phyloP scores from a whole-genome alignment of 805 yeast species.

The Suhomyces faveliae region DNA sequence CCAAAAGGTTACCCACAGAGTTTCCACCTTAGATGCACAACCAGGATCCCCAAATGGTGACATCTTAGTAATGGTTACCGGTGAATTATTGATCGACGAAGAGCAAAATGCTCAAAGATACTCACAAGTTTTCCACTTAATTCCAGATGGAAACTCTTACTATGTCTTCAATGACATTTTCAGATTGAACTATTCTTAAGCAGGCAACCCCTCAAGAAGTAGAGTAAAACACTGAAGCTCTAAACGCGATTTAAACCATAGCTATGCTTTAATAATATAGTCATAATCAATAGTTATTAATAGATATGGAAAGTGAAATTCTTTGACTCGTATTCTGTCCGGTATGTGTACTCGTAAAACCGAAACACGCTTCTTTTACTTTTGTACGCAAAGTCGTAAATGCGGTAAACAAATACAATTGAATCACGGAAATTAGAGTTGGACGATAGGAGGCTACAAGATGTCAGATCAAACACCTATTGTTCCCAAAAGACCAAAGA shows the following conservation, averaged over 20 bases:
- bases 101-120: constrained; percentile 95
- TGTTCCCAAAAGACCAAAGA: constrained; percentile 29
- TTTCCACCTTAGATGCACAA: constrained; percentile 95
- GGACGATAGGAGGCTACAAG: neutral
- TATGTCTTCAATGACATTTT: constrained; percentile 95
- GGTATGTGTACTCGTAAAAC: neutral
- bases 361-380: neutral
- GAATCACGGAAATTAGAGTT: neutral
- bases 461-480: constrained; percentile 15
- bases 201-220: constrained; percentile 20
- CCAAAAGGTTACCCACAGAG: constrained; percentile 88
- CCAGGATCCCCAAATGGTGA: constrained; percentile 93
- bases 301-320: neutral
- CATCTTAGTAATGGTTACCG: constrained; percentile 96
- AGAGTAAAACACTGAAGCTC: neutral
- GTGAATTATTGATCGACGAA: constrained; percentile 88
- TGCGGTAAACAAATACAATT: neutral
- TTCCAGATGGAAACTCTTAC: constrained; percentile 88
- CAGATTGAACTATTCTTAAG: constrained; percentile 79
- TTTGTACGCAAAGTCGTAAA: neutral
- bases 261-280: neutral
- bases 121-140: constrained; percentile 95
- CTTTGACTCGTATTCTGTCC: neutral
- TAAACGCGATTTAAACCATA: neutral
- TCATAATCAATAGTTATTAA: neutral